Evolutionary conservation across 306 rosid genomes (phyloP).

Genomic region (Crotalaria pallida): DNA sequence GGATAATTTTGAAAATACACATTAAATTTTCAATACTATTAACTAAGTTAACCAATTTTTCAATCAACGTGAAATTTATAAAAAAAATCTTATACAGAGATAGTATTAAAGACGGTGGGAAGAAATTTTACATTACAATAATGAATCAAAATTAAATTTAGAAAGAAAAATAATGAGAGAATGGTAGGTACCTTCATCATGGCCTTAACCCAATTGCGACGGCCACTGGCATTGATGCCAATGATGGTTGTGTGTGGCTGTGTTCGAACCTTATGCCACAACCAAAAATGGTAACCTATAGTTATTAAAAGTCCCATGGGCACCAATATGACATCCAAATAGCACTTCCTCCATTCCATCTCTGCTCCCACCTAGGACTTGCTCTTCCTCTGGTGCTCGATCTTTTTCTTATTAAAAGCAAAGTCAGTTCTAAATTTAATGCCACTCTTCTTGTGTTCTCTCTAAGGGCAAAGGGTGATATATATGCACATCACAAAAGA

Average conservation of each 20-base stretch:
- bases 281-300: slow-evolving; percentile 62
- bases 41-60: too few species aligned
- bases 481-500: slow-evolving; percentile 6
- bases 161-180: neutral
- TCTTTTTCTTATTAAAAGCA: neutral
- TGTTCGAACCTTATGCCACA: slow-evolving; percentile 74
- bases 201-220: slow-evolving; percentile 74
- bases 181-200: slow-evolving; percentile 59
- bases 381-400: neutral
- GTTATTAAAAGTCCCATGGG: slow-evolving; percentile 52
- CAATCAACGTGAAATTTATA: too few species aligned
- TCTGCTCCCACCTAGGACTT: neutral
- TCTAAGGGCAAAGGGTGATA: neutral
- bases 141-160: neutral
- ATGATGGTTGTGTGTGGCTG: slow-evolving; percentile 70
- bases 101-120: neutral
- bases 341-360: slow-evolving; percentile 82
- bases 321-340: slow-evolving; percentile 74
- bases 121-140: too few species aligned
- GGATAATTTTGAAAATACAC: too few species aligned
- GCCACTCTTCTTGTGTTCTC: neutral
- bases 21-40: too few species aligned
- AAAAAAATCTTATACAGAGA: too few species aligned
- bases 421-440: neutral
- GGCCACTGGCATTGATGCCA: slow-evolving; percentile 66